Conservation (phyloP, 2,329 filamentous ascomycete species). For the Paraphaeosphaeria minitans region DNA sequence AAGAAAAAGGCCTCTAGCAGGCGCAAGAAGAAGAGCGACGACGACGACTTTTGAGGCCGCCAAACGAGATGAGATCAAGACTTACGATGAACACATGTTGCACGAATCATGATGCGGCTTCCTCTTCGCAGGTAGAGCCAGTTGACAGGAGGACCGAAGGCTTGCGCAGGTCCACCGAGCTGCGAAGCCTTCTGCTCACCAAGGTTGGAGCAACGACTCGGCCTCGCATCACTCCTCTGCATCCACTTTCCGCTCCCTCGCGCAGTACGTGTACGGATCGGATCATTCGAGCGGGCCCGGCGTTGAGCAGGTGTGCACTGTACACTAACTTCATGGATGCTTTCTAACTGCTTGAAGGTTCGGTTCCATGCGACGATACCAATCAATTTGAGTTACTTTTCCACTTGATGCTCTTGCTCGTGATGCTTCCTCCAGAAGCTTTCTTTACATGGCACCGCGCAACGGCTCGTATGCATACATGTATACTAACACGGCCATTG, state of each 20-base stretch:
- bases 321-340: slow-evolving; percentile 10
- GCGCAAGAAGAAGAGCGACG: slow-evolving; percentile 47
- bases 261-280: slow-evolving; percentile 2
- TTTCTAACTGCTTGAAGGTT: slow-evolving; percentile 22
- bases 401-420: not conserved
- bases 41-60: slow-evolving; percentile 40
- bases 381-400: slow-evolving; percentile 22
- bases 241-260: not conserved
- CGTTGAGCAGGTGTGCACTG: slow-evolving; percentile 23
- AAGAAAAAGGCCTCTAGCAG: slow-evolving; percentile 50
- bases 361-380: slow-evolving; percentile 25
- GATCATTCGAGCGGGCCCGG: slow-evolving; percentile 12
- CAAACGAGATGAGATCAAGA: not conserved
- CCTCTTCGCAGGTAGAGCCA: not conserved
- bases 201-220: not conserved
- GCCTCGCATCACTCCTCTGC: not conserved
- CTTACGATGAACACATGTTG: slow-evolving; percentile 4
- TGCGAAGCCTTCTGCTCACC: not conserved
- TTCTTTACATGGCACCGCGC: not conserved
- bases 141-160: not conserved
- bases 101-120: not conserved
- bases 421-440: not conserved
- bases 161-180: not conserved
- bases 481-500: not conserved
- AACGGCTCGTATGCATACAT: not conserved